Conservation (phyloP, 106 monocot species). For the Dioscorea dumetorum region DNA sequence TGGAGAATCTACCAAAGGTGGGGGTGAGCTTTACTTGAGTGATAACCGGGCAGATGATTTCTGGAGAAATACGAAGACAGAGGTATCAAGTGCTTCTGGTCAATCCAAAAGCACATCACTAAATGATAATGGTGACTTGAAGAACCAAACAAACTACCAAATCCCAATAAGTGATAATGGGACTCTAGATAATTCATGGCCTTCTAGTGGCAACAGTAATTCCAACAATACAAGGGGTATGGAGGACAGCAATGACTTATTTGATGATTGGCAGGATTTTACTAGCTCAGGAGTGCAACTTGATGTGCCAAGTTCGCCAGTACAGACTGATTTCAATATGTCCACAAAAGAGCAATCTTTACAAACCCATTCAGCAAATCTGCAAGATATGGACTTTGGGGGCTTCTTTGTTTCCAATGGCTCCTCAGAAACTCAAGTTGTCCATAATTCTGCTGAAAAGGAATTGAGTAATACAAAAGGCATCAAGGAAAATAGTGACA, state of each 20-base stretch:
- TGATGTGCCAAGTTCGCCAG: conserved; percentile 6
- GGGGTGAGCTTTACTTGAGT: conserved; percentile 5
- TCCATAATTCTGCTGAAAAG: not conserved
- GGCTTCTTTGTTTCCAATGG: conserved; percentile 17
- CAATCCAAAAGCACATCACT: conserved; percentile 7
- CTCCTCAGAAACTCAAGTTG: conserved; percentile 5
- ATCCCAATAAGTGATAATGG: not conserved
- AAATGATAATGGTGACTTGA: conserved; percentile 6
- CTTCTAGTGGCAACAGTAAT: conserved; percentile 8
- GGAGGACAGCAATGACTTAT: conserved; percentile 24
- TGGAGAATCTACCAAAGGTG: conserved; percentile 4
- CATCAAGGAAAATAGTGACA: not conserved
- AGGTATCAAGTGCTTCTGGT: conserved; percentile 5
- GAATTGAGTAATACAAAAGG: not conserved
- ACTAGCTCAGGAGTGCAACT: conserved; percentile 15
- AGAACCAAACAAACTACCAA: conserved; percentile 2
- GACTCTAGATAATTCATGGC: conserved; percentile 15
- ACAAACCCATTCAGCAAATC: conserved; percentile 8
- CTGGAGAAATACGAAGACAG: conserved; percentile 13
- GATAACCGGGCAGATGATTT: conserved; percentile 19
- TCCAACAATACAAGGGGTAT: conserved; percentile 6
- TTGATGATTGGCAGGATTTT: conserved; percentile 51
- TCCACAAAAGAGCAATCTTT: conserved; percentile 12
- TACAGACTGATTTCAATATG: conserved; percentile 4
- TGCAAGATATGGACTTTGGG: conserved; percentile 33